A percentile compares a stretch with the other conserved stretches of the same genome.
Evolutionary conservation across 306 rosid genomes (phyloP).

Genomic region (Phaseolus lunatus): DNA sequence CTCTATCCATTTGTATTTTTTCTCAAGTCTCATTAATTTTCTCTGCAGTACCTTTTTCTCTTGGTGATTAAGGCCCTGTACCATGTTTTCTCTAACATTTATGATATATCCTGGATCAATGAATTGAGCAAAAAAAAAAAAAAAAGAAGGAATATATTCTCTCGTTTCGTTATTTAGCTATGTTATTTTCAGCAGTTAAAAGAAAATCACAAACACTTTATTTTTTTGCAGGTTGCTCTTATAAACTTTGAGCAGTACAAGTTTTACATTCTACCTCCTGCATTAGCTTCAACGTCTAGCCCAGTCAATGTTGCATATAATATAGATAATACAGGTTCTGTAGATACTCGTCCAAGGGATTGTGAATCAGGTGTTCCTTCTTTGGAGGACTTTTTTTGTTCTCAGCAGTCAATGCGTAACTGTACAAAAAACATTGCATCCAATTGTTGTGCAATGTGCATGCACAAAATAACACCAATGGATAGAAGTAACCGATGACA

Average conservation of each 20-base stretch:
- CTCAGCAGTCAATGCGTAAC: constrained; percentile 16
- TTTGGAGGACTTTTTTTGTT: constrained; percentile 12
- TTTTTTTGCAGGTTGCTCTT: constrained; percentile 53
- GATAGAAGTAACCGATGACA: constrained; percentile 19
- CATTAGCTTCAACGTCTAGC: constrained; percentile 28
- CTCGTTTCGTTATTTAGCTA: neutral
- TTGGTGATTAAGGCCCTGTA: no score
- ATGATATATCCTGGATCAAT: neutral
- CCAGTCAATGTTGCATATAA: constrained; percentile 51
- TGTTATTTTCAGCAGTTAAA: constrained; percentile 10
- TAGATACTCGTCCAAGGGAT: constrained; percentile 37
- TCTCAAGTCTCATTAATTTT: no score
- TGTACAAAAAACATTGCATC: neutral
- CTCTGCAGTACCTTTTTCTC: no score
- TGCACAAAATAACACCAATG: neutral
- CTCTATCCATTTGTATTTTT: no score
- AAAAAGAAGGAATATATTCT: constrained; percentile 28
- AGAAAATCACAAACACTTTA: constrained; percentile 15
- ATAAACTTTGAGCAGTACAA: constrained; percentile 34
- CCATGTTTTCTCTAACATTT: no score
- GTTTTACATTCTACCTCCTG: constrained; percentile 59
- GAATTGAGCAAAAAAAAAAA: neutral
- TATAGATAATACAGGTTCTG: constrained; percentile 26
- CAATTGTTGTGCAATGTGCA: constrained; percentile 15
- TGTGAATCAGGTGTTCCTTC: constrained; percentile 51